Evolutionary conservation across 2,329 filamentous ascomycete species (phyloP), one percentile per base, ranked within the genome.

Genomic region (Cladosporium oxysporum): DNA sequence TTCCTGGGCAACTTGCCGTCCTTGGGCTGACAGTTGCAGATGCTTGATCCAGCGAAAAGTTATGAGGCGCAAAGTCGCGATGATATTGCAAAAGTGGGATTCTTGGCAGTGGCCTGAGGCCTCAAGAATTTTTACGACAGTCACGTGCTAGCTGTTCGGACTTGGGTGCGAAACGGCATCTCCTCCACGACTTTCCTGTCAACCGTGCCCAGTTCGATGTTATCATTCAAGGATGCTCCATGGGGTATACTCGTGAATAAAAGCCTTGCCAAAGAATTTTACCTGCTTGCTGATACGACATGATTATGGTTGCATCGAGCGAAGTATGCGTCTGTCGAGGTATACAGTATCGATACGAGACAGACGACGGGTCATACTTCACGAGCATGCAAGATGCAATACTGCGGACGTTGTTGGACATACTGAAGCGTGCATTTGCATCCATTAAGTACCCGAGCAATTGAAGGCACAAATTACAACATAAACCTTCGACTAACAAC

Each of bases 1-100:
- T 65, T 65, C 55, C 44, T 65, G 41, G 61, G 61, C 61, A 63
- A 63, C 61, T 53, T 63, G 61, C 61, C 61, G 61, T 63, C 61
- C 61, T 63, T 63, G 61, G 61, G 61, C 61, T 53, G 35, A 41
- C 49, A 63, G 61, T 63, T 63, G 61, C 61, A 63, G 61, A 63
- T 63, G 61, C 61, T 63, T 63, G 50, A 33, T n/a, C 50, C 23
- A 18, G 35, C 35, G 35, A 57, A 28, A 63, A 57, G 61, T 47
- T 63, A 63, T 63, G 61, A 33, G 21, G 57, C 16, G 31, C 35
- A 12, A 41, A 47, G 11, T 16, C 4, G n/a, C 41, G 8, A 28
- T 58, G n/a, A 21, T 59, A 57, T 57, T 35, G 52, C 35, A 31
- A 47, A 28, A 23, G 57, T 59, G 57, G 57, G 35, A 21, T 21